phyloP scores from a whole-genome alignment of 257 asterid species.

The Verbascum thapsus region DNA sequence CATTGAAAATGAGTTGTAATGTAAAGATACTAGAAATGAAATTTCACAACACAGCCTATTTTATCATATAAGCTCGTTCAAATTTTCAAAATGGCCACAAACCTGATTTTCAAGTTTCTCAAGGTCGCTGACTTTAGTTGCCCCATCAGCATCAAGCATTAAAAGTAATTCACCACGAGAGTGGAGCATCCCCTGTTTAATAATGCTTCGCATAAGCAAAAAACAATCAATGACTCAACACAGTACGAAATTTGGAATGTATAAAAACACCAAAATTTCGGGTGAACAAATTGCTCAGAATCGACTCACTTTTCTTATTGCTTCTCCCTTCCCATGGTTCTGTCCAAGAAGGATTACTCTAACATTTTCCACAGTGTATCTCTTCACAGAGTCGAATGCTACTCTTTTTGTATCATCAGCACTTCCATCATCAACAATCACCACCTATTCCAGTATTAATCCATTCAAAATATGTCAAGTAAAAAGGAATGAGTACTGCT shows the following conservation, averaged over 20 bases:
- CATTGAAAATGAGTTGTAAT: too few relatives aligned
- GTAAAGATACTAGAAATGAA: too few relatives aligned
- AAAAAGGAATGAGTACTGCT: neutral
- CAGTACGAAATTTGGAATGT: constrained; percentile 19
- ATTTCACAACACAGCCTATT: too few relatives aligned
- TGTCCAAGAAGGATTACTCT: constrained; percentile 87
- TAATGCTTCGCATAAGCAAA: constrained; percentile 83
- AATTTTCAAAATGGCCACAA: constrained; percentile 36
- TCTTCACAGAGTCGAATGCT: constrained; percentile 87
- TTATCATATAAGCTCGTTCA: constrained; percentile 20
- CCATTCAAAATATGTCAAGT: neutral
- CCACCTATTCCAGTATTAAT: constrained; percentile 60
- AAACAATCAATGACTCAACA: constrained; percentile 48
- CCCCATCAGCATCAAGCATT: constrained; percentile 99
- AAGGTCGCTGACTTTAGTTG: constrained; percentile 85
- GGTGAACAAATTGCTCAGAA: constrained; percentile 31
- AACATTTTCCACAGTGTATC: constrained; percentile 75
- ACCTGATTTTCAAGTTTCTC: constrained; percentile 98
- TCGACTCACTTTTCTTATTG: constrained; percentile 89
- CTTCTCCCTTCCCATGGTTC: constrained; percentile 99
- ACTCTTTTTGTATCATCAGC: constrained; percentile 78
- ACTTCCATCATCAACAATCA: constrained; percentile 96
- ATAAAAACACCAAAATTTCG: constrained; percentile 13
- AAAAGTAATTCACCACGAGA: constrained; percentile 94
- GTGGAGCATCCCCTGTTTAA: constrained; percentile 98